A percentile compares a stretch with the other conserved stretches of the same genome.
Conservation (phyloP, 345 rosid genomes). For the Draba incana region DNA sequence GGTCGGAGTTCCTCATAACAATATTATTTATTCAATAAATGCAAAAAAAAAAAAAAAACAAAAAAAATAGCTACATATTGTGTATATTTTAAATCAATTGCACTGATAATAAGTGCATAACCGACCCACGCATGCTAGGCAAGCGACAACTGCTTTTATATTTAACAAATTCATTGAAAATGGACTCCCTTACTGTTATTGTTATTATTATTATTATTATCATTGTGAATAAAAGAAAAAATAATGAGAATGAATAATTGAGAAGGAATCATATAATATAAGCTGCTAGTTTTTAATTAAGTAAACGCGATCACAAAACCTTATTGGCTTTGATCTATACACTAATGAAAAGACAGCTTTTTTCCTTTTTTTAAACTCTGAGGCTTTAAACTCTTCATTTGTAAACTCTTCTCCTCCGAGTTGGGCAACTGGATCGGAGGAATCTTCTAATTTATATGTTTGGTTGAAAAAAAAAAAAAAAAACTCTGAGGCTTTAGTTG, state of each 20-base stretch:
- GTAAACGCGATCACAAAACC: conserved; percentile 21
- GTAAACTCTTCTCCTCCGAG: no score
- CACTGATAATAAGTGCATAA: background rate
- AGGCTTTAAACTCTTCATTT: no score
- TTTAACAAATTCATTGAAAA: background rate
- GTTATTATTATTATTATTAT: background rate
- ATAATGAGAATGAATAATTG: conserved; percentile 15
- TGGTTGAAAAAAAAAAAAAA: no score
- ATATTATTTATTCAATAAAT: background rate
- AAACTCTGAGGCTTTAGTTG: conserved; percentile 24
- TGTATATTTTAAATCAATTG: background rate
- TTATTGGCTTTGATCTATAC: conserved; percentile 14
- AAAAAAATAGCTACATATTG: background rate
- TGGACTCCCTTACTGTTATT: no score
- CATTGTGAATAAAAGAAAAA: background rate
- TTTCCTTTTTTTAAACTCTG: conserved; percentile 1
- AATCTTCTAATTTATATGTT: no score
- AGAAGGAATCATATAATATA: conserved; percentile 23
- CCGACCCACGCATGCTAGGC: conserved; percentile 9
- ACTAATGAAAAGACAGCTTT: conserved; percentile 21
- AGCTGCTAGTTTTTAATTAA: conserved; percentile 31
- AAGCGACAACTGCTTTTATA: conserved; percentile 24
- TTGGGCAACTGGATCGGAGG: no score
- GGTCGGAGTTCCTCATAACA: no score
- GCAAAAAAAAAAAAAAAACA: background rate